A percentile compares a stretch with the other conserved stretches of the same genome.
Conservation (phyloP, 2,329 filamentous ascomycete species). For the Fusarium chaquense region DNA sequence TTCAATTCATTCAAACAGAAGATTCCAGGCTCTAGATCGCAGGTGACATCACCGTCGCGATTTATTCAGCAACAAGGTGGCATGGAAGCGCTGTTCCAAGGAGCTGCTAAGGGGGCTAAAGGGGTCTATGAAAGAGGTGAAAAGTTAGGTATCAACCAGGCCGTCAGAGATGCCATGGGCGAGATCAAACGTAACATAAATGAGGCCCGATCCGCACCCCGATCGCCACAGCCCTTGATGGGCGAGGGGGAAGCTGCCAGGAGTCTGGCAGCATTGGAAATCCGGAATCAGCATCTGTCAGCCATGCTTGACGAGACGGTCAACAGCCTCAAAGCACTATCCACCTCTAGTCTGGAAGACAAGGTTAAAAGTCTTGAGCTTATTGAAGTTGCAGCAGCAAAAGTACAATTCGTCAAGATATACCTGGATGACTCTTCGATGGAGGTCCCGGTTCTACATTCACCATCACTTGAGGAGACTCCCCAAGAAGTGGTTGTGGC, state of each 20-base stretch:
- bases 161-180: conserved; percentile 82
- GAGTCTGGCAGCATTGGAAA: conserved; percentile 67
- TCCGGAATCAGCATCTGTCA: conserved; percentile 74
- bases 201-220: conserved; percentile 61
- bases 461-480: conserved; percentile 29
- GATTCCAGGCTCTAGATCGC: conserved; percentile 58
- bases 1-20: conserved; percentile 56
- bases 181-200: conserved; percentile 84
- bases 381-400: conserved; percentile 71
- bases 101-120: conserved; percentile 81
- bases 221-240: conserved; percentile 53
- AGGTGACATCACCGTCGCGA: conserved; percentile 60
- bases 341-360: conserved; percentile 62
- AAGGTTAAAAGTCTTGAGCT: conserved; percentile 63
- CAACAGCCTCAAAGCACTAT: conserved; percentile 70
- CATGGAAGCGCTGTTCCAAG: conserved; percentile 79
- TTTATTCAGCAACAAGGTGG: conserved; percentile 69
- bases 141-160: conserved; percentile 82
- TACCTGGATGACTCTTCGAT: conserved; percentile 70
- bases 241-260: conserved; percentile 51
- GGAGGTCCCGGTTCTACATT: conserved; percentile 57
- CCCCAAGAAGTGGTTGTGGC: conserved; percentile 27
- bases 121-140: conserved; percentile 79
- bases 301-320: conserved; percentile 76
- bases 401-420: conserved; percentile 73